Conservation (phyloP, 2,329 filamentous ascomycete genomes). For the Aphanocladium album region DNA sequence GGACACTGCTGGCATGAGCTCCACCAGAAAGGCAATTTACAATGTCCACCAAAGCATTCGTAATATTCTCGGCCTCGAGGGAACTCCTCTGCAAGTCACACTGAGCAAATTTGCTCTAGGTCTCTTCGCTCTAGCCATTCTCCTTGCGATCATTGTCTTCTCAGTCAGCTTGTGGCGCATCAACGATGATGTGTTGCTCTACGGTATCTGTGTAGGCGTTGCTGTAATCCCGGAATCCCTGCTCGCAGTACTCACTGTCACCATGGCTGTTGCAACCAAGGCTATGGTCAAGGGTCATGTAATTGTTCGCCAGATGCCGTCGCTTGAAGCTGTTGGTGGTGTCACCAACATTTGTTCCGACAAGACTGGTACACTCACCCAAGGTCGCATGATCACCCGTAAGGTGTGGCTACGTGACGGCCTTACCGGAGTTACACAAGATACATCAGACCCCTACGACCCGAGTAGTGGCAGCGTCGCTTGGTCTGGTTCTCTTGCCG, state of each 20-base stretch:
- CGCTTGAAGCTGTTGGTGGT: conserved; percentile 61
- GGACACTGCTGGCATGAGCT: conserved; percentile 34
- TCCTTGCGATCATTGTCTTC: conserved; percentile 59
- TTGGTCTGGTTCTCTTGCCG: conserved; percentile 38
- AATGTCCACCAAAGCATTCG: conserved; percentile 39
- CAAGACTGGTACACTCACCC: conserved; percentile 64
- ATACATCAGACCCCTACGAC: conserved; percentile 55
- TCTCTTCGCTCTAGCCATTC: conserved; percentile 66
- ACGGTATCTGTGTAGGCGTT: conserved; percentile 57
- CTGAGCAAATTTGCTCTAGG: conserved; percentile 79
- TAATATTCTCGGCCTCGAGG: conserved; percentile 60
- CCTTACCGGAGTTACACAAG: conserved; percentile 48
- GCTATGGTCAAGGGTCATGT: conserved; percentile 61
- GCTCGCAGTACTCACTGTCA: conserved; percentile 66
- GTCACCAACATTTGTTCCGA: conserved; percentile 69
- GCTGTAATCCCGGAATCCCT: conserved; percentile 63
- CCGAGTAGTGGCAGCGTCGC: conserved; percentile 51
- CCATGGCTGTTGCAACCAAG: conserved; percentile 62
- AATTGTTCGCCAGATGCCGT: conserved; percentile 60
- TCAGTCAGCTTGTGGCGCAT: conserved; percentile 51
- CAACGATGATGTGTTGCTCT: conserved; percentile 53
- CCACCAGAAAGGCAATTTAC: conserved; percentile 41
- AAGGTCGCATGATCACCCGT: conserved; percentile 61
- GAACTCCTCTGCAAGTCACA: conserved; percentile 80
- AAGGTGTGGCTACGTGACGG: conserved; percentile 57